A percentile compares a stretch with the other conserved stretches of the same genome.
Conservation (phyloP, 805 yeast genomes). For the Torulaspora microellipsoides region DNA sequence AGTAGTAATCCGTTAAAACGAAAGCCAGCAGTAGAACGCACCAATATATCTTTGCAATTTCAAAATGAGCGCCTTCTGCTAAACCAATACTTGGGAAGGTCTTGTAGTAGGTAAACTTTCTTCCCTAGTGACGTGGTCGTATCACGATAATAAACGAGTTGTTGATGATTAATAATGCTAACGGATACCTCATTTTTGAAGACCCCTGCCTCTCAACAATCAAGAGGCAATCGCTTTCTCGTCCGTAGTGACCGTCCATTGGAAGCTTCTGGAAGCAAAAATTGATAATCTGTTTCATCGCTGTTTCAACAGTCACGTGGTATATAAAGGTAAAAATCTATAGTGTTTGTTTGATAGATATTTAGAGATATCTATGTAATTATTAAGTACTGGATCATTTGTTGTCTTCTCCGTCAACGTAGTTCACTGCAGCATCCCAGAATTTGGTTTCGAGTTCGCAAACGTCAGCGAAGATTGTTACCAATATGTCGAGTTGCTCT, state of each 20-base stretch:
- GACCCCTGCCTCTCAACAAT: constrained; percentile 1
- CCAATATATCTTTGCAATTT: no score
- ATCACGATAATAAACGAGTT: background rate
- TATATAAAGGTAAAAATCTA: background rate
- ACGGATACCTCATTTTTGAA: constrained; percentile 1
- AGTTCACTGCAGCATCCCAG: constrained; percentile 52
- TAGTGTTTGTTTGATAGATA: background rate
- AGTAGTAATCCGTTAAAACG: constrained; percentile 4
- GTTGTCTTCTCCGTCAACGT: constrained; percentile 3
- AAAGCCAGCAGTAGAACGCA: no score
- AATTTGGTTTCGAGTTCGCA: constrained; percentile 58
- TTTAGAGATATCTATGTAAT: background rate
- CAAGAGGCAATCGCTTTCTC: background rate
- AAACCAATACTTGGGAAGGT: no score
- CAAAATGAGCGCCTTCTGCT: no score
- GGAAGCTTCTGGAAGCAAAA: no score
- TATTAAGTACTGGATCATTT: background rate
- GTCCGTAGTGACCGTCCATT: no score
- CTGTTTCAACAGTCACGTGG: no score
- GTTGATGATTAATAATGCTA: background rate
- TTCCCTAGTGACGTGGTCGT: no score
- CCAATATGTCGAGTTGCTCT: constrained; percentile 46
- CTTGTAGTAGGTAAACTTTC: no score
- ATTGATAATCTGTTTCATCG: no score
- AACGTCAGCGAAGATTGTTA: constrained; percentile 56